Evolutionary conservation across 108 stramenopile genomes (phyloP).

Genomic region (Parietichytrium sp.): DNA sequence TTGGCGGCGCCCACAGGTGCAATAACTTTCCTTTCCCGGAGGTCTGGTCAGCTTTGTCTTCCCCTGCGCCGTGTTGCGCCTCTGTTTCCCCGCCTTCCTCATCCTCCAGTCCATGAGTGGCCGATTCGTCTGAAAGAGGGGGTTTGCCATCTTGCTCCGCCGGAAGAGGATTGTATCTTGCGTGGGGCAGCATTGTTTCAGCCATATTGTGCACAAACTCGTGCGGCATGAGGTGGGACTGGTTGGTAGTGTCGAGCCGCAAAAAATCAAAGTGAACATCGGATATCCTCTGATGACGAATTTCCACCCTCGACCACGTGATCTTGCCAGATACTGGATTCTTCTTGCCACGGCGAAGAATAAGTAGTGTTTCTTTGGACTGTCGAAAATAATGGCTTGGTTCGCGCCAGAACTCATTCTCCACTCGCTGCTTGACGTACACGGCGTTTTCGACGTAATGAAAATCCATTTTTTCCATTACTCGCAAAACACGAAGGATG

Average conservation of each 20-base stretch:
- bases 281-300: slow-evolving; percentile 19
- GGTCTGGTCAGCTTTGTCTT: neutral
- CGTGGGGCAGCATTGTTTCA: slow-evolving; percentile 29
- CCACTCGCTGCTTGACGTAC: slow-evolving; percentile 15
- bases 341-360: neutral
- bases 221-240: neutral
- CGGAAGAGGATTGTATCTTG: neutral
- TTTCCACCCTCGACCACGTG: slow-evolving; percentile 19
- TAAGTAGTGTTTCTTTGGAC: slow-evolving; percentile 16
- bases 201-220: slow-evolving; percentile 15
- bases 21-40: neutral
- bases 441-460: slow-evolving; percentile 33
- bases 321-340: slow-evolving; percentile 25
- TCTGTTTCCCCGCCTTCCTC: neutral
- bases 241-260: neutral
- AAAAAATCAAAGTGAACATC: slow-evolving; percentile 33
- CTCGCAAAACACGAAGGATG: slow-evolving; percentile 27
- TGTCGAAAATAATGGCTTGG: slow-evolving; percentile 11
- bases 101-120: neutral
- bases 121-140: neutral
- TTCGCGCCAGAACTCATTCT: slow-evolving; percentile 33
- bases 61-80: neutral
- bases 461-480: slow-evolving; percentile 26
- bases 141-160: neutral
- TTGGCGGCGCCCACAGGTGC: slow-evolving; percentile 31